phyloP scores from a whole-genome alignment of 2,329 filamentous ascomycete genomes.

The Myriosclerotinia scirpicola region DNA sequence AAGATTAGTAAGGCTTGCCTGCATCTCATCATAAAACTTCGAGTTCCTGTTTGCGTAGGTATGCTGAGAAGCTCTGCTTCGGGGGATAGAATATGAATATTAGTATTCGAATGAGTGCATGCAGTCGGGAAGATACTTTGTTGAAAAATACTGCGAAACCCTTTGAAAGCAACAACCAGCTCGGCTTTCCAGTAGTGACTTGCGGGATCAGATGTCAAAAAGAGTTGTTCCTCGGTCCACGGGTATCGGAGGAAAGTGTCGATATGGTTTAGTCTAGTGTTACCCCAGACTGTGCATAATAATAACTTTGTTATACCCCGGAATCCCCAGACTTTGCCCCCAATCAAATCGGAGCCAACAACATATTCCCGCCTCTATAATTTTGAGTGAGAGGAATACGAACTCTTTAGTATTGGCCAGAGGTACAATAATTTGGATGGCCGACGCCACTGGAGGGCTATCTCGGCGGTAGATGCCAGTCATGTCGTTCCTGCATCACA shows the following conservation, averaged over 20 bases:
- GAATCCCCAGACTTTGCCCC: slow-evolving; percentile 19
- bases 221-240: slow-evolving; percentile 8
- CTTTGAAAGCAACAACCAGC: neutral
- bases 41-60: neutral
- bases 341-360: slow-evolving; percentile 1
- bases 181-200: neutral
- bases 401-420: neutral
- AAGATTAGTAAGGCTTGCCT: neutral
- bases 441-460: neutral
- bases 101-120: slow-evolving; percentile 7
- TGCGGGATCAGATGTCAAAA: slow-evolving; percentile 20
- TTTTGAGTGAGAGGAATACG: neutral
- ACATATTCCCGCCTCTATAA: neutral
- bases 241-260: neutral
- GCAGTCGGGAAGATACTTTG: neutral
- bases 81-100: neutral
- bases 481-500: slow-evolving; percentile 15
- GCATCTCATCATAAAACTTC: neutral
- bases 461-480: neutral
- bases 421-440: neutral
- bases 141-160: neutral
- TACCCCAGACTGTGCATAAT: slow-evolving; percentile 16
- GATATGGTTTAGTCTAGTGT: neutral
- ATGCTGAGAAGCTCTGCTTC: neutral
- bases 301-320: slow-evolving; percentile 15